Conservation (phyloP, 768 basidiomycete species). For the Cantharellus anzutake region DNA sequence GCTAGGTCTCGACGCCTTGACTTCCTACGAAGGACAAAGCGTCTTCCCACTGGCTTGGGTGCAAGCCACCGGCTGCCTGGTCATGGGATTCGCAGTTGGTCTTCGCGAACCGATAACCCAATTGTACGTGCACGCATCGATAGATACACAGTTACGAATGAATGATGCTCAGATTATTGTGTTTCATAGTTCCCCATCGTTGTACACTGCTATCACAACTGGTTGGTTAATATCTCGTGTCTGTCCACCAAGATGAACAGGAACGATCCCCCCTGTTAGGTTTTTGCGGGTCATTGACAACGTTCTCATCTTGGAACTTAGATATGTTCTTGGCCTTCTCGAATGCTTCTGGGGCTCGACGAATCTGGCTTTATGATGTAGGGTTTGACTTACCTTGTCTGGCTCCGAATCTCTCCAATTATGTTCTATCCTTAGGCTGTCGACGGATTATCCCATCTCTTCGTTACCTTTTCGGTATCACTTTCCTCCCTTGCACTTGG, state of each 20-base stretch:
- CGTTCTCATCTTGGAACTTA: conserved; percentile 90
- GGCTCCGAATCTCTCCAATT: not conserved
- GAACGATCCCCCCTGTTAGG: conserved; percentile 23
- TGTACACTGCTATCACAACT: conserved; percentile 78
- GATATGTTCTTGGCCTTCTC: conserved; percentile 77
- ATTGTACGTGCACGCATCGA: conserved; percentile 34
- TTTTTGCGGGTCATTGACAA: conserved; percentile 91
- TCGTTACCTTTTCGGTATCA: conserved; percentile 61
- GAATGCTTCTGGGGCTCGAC: conserved; percentile 35
- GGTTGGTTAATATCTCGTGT: conserved; percentile 24
- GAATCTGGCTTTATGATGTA: conserved; percentile 42
- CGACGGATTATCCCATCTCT: conserved; percentile 64
- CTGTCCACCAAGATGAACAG: no score
- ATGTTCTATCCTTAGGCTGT: conserved; percentile 36
- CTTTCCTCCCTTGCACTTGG: conserved; percentile 68
- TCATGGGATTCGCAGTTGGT: conserved; percentile 70
- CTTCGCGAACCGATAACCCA: conserved; percentile 52
- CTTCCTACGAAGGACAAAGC: conserved; percentile 48
- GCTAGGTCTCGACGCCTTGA: conserved; percentile 57
- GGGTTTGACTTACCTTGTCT: not conserved
- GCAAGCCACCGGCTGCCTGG: conserved; percentile 72
- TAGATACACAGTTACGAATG: not conserved
- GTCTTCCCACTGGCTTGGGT: conserved; percentile 74
- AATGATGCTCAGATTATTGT: not conserved
- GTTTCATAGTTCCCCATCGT: conserved; percentile 54